Conservation (phyloP, 192 early-diverging fungal genomes). For the Piromyces finnis region DNA sequence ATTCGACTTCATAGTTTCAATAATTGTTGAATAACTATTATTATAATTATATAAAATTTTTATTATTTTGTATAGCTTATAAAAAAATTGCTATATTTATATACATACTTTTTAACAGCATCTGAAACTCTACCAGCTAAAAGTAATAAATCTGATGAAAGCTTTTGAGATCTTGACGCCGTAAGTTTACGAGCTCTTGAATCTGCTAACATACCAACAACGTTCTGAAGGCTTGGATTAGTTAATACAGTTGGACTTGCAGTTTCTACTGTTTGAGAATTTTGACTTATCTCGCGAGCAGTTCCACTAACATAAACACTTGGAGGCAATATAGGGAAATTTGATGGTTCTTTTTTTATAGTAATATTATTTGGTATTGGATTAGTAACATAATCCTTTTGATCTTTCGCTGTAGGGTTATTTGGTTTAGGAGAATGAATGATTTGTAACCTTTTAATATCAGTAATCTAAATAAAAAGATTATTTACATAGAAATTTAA, state of each 20-base stretch:
- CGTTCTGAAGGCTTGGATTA: neutral
- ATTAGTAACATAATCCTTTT: neutral
- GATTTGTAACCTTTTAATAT: neutral
- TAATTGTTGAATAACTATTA: constrained; percentile 36
- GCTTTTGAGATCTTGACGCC: neutral
- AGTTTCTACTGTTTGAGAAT: neutral
- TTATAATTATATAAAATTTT: neutral
- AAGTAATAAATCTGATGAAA: neutral
- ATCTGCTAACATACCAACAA: neutral
- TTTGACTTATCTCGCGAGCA: neutral
- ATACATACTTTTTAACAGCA: neutral
- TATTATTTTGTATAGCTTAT: too few relatives aligned
- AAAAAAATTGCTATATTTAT: too few relatives aligned
- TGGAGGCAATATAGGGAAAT: neutral
- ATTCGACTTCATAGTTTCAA: constrained; percentile 45
- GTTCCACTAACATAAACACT: neutral
- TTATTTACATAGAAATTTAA: too few relatives aligned
- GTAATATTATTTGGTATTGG: neutral
- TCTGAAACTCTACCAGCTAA: neutral
- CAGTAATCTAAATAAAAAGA: too few relatives aligned
- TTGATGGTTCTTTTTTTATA: neutral
- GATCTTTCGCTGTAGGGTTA: neutral
- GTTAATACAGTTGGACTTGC: neutral
- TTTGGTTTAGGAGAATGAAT: neutral
- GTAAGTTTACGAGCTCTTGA: neutral